Base-by-base conservation (phyloP, 768 basidiomycete genomes). In the Tulasnella sp. region DNA sequence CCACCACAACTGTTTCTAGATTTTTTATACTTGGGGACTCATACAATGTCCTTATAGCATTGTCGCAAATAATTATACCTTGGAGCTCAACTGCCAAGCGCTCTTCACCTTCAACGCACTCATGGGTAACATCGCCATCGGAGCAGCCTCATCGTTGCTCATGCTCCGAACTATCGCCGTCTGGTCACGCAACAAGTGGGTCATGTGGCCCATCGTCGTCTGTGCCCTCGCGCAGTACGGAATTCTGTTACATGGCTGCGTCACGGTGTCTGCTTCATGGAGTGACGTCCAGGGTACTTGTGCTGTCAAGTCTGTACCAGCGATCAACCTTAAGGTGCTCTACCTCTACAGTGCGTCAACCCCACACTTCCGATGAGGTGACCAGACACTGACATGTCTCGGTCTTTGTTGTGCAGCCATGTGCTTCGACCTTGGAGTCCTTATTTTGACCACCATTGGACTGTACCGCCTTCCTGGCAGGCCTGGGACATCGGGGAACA, bases 161-260 rank as follows among this genome's bases (percentile, higher is more conserved):
- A 68, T 66, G 63, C 64, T 72, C 68, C 55, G 24, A 58, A 86
- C 83, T 3, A 76, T 86, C 49, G 84, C 84, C 9, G 74, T 88
- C 24, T 88, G 84, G 85, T 78, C 85, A 56, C 78, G 83, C 48
- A 74, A 78, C 56, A 71, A 69, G 26, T 70, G 69, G n/a, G 72
- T 86, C 43, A 68, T 80, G 11, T 65, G 77, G 23, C 72, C 76
- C 19, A 75, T 87, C 42, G 74, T 77, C 23, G 60, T 77, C 21
- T 73, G 86, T 11, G 82, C 79, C 63, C 64, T 83, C 29, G 81
- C 75, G n/a, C 51, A 86, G 61, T 86, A 83, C 82, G 77, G 73
- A 1, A 72, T 87, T 34, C 72, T 86, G 21, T 84, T 82, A 62
- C 79, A 86, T 29, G 81, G 80, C 13, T 84, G 85, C 81, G 80